These are phyloP conservation scores for Septoria petroselini DNA, from an alignment of 2,329 filamentous ascomycete species.

Conservation along the genomic window DNA sequence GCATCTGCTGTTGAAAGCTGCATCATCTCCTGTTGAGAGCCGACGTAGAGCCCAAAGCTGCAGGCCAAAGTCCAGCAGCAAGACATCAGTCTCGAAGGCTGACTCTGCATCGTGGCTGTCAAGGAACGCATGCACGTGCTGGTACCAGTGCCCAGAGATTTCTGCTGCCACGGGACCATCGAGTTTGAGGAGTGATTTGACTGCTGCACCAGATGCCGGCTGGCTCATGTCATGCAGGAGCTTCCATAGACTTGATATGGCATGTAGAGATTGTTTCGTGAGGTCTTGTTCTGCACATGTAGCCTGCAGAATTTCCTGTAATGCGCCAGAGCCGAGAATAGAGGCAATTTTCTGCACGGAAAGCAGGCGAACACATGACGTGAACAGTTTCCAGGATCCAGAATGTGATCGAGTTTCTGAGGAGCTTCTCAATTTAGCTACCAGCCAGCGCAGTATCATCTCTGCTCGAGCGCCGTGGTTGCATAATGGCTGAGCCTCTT, in stretches of 20 bases:
- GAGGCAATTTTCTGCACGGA: constrained; percentile 67
- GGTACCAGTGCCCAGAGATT: constrained; percentile 31
- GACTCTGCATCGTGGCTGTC: background rate
- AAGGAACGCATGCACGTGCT: constrained; percentile 12
- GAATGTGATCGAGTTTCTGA: constrained; percentile 44
- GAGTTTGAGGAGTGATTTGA: constrained; percentile 28
- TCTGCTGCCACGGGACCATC: constrained; percentile 23
- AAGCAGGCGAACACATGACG: constrained; percentile 60
- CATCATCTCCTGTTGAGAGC: background rate
- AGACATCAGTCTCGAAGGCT: background rate
- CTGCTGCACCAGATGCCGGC: constrained; percentile 22
- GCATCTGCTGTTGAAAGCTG: constrained; percentile 15
- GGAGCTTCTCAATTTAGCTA: constrained; percentile 56
- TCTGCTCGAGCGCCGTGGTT: constrained; percentile 43
- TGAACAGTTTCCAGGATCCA: constrained; percentile 59
- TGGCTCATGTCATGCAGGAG: constrained; percentile 25
- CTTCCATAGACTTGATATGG: constrained; percentile 18
- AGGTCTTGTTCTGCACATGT: constrained; percentile 39
- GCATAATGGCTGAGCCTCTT: constrained; percentile 33
- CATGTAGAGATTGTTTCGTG: constrained; percentile 4
- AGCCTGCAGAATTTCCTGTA: constrained; percentile 63
- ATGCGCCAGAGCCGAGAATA: constrained; percentile 66
- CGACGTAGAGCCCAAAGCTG: constrained; percentile 33
- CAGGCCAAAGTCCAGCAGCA: constrained; percentile 24
- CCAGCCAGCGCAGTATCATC: constrained; percentile 65